Evolutionary conservation across 352 stramenopile species (phyloP), one percentile per base, ranked within the genome.

Genomic region (Hyaloperonospora brassicae): DNA sequence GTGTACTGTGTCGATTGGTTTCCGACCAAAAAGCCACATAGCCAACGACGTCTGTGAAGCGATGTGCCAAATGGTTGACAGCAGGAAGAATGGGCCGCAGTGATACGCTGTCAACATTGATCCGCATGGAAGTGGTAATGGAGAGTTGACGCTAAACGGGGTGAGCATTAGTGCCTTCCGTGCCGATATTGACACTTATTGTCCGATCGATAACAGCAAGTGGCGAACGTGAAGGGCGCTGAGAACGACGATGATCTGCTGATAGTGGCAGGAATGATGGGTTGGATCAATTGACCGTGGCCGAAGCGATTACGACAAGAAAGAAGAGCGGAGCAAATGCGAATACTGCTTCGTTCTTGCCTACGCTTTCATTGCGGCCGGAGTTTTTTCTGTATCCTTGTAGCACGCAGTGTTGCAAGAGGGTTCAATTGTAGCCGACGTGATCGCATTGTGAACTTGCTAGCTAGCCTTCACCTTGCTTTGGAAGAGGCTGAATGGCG

Each of bases 401-500:
- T 59, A 72, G 21, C 64, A 68, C 24, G 49, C 49, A 14, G 62
- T 56, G 27, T 21, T 65, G 27, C 61, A 71, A 61, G 50, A 61
- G 30, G 35, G 68, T 35, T 60, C 67, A 22, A 43, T 47, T 34
- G 4, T 4, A 34, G 27, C 27, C 4, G 8, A 34, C 27, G 8
- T 34, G 27, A 34, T 34, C 27, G 27, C 27, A 34, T 8, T 4
- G 27, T 34, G 27, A 0, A 34, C 27, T 8, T 34, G 27, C 4
- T 17, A 17, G 17, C 17, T 17, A 34, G 27, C 27, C 8, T 8
- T 8, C 27, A 4, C 4, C 27, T 8, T 34, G 8, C 71, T 21
- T 77, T 77, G 0, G 70, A 86, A 55, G 88, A 87, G 54, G 86
- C 71, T 1, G 79, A 79, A 5, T 89, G 81, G 76, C 72, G 17